Conservation (phyloP, 257 asterid species). For the Plantago ovata region DNA sequence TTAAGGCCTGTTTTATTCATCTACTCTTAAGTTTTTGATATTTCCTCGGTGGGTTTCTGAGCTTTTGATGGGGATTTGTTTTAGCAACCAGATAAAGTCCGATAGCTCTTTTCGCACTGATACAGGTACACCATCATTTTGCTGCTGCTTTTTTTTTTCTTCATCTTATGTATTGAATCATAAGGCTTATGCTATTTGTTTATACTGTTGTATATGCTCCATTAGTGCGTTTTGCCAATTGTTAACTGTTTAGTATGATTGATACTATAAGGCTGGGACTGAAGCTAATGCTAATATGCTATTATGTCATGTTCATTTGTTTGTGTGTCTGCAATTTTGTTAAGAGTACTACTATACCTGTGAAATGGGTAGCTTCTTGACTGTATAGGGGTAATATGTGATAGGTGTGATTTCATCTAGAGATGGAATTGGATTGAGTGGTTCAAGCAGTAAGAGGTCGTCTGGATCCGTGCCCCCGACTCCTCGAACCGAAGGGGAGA, state of each 20-base stretch:
- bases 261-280: too few species aligned
- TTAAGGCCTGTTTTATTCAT: too few species aligned
- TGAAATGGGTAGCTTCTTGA: background rate
- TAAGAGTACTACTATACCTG: background rate
- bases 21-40: background rate
- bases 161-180: too few species aligned
- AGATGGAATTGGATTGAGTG: constrained; percentile 47
- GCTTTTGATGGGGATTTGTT: constrained; percentile 73
- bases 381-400: too few species aligned
- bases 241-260: too few species aligned
- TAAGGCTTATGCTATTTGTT: too few species aligned
- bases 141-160: background rate
- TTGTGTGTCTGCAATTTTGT: background rate
- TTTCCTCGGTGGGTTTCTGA: constrained; percentile 21
- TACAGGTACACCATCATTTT: constrained; percentile 42
- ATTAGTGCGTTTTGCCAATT: too few species aligned
- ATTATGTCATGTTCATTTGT: too few species aligned
- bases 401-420: constrained; percentile 42
- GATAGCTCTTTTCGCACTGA: constrained; percentile 52
- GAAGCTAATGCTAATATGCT: too few species aligned
- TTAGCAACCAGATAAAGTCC: constrained; percentile 83
- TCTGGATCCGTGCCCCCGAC: constrained; percentile 62
- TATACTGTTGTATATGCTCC: too few species aligned
- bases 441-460: constrained; percentile 58
- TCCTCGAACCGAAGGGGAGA: constrained; percentile 88